phyloP scores from a whole-genome alignment of 2,329 filamentous ascomycete species.

The Lachnellula hyalina region DNA sequence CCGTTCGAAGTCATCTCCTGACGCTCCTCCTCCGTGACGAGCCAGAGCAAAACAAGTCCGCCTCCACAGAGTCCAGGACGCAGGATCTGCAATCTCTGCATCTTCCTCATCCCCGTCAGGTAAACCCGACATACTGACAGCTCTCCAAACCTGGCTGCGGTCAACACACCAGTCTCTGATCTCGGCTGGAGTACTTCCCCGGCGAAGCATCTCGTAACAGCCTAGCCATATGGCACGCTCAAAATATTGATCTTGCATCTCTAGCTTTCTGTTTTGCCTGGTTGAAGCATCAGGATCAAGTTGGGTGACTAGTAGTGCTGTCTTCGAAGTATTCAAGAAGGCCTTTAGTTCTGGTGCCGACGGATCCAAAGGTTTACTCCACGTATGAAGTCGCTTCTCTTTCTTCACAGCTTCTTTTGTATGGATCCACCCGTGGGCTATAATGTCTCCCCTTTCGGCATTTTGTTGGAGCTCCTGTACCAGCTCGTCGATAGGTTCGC shows the following conservation, averaged over 20 bases:
- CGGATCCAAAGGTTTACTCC: conserved; percentile 60
- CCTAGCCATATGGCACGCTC: conserved; percentile 88
- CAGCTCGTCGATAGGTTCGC: conserved; percentile 68
- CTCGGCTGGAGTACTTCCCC: conserved; percentile 67
- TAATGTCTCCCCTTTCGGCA: conserved; percentile 73
- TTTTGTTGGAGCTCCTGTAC: conserved; percentile 70
- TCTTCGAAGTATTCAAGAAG: conserved; percentile 51
- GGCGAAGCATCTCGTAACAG: conserved; percentile 88
- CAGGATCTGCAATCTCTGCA: conserved; percentile 40
- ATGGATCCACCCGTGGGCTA: conserved; percentile 87
- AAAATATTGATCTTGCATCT: conserved; percentile 79
- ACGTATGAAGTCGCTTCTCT: conserved; percentile 72
- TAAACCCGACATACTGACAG: conserved; percentile 71
- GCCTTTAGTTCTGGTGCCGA: conserved; percentile 52
- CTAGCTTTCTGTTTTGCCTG: conserved; percentile 69
- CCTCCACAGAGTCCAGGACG: conserved; percentile 62
- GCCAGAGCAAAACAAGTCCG: conserved; percentile 70
- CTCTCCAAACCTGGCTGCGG: conserved; percentile 83
- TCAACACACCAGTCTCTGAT: conserved; percentile 84
- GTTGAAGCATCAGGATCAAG: conserved; percentile 87
- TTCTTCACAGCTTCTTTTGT: conserved; percentile 87
- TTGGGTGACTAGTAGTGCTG: conserved; percentile 70
- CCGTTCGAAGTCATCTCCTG: conserved; percentile 66
- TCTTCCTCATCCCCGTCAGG: conserved; percentile 48
- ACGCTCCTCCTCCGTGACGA: conserved; percentile 54